A percentile compares a stretch with the other conserved stretches of the same genome.
Conservation (phyloP, 1,139 yeast genomes). For the Pichia kudriavzevii region DNA sequence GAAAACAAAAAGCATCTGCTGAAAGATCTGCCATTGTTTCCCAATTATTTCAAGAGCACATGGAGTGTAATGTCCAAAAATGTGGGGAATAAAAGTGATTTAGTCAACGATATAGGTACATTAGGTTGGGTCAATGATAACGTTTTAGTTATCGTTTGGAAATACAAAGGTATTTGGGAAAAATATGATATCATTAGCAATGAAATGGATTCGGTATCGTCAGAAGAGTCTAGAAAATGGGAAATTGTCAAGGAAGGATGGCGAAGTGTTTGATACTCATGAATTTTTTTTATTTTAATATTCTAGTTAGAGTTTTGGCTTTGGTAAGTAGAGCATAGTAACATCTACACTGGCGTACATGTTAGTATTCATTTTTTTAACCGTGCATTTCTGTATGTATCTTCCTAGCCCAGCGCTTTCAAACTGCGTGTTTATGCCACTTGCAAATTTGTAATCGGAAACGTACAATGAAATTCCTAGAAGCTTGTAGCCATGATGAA, state of each 20-base stretch:
- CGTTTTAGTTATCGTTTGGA: slow-evolving; percentile 65
- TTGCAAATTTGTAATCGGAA: slow-evolving; percentile 9
- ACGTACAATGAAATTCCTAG: slow-evolving; percentile 6
- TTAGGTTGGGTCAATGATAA: slow-evolving; percentile 77
- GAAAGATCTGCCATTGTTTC: slow-evolving; percentile 54
- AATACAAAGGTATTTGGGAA: slow-evolving; percentile 70
- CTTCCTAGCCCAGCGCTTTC: slow-evolving; percentile 7
- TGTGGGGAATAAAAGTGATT: slow-evolving; percentile 38
- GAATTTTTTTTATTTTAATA: too few relatives aligned
- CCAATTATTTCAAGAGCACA: slow-evolving; percentile 67
- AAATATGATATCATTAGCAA: slow-evolving; percentile 63
- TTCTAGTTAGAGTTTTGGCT: slow-evolving; percentile 3
- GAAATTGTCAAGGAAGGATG: slow-evolving; percentile 69
- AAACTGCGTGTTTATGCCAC: slow-evolving; percentile 4
- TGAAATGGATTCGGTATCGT: slow-evolving; percentile 9
- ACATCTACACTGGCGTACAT: slow-evolving; percentile 10
- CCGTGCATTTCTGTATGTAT: slow-evolving; percentile 7
- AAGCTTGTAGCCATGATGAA: slow-evolving; percentile 7
- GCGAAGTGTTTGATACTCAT: slow-evolving; percentile 42
- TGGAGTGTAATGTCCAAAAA: slow-evolving; percentile 88
- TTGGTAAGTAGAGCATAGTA: slow-evolving; percentile 2
- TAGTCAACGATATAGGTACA: slow-evolving; percentile 48
- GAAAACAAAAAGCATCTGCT: slow-evolving; percentile 61
- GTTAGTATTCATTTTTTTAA: slow-evolving; percentile 8
- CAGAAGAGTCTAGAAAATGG: slow-evolving; percentile 32